Evolutionary conservation across 306 rosid genomes (phyloP).

Genomic region (Biancaea sappan): DNA sequence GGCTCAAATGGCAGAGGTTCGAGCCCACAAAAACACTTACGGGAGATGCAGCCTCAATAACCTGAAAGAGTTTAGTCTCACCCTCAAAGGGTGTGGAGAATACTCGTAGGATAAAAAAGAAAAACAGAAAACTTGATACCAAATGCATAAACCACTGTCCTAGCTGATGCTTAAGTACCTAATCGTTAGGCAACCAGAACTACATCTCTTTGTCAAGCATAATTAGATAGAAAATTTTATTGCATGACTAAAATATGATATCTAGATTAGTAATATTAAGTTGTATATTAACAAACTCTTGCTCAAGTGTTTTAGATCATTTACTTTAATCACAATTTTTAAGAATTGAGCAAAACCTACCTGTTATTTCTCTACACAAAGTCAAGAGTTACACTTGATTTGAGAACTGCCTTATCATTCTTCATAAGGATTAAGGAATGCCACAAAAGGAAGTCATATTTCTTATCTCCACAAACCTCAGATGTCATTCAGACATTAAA

Average conservation of each 20-base stretch:
- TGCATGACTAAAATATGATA: background rate
- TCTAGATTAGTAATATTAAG: background rate
- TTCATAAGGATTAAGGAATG: background rate
- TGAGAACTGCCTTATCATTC: background rate
- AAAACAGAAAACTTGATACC: no score
- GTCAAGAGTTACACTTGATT: constrained; percentile 4
- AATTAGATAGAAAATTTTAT: background rate
- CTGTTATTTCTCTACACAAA: background rate
- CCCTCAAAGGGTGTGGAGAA: no score
- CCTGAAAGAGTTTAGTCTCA: no score
- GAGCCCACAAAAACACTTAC: no score
- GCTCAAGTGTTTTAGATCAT: background rate
- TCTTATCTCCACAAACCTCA: background rate
- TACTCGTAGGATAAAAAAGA: no score
- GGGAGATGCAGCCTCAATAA: no score
- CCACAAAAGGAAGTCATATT: background rate
- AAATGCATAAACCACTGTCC: background rate
- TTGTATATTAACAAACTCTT: constrained; percentile 8
- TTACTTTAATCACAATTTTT: background rate
- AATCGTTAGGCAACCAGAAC: constrained; percentile 5
- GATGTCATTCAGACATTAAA: background rate
- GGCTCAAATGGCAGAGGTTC: no score
- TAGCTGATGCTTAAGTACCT: background rate
- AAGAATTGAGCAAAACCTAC: background rate
- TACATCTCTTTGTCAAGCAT: background rate